A percentile compares a stretch with the other conserved stretches of the same genome.
phyloP scores from a whole-genome alignment of 169 alveolate genomes.

The Plasmodium gonderi region DNA sequence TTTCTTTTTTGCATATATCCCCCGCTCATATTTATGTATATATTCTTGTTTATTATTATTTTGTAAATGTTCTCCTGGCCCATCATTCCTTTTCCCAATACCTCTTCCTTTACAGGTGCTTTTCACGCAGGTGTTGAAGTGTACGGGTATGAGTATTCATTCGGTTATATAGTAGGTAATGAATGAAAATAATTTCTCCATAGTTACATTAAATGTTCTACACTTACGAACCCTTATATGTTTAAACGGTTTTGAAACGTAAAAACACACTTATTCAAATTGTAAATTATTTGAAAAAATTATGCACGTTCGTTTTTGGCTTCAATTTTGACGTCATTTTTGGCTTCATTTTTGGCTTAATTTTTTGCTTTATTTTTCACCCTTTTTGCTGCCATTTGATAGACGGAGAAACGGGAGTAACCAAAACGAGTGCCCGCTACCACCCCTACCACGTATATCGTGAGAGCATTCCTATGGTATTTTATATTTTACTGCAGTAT shows the following conservation, averaged over 20 bases:
- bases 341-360: neutral
- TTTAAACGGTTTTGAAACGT: too few species aligned
- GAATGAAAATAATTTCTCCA: too few species aligned
- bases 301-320: neutral
- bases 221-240: too few species aligned
- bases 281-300: too few species aligned
- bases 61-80: neutral
- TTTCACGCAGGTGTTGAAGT: conserved; percentile 87
- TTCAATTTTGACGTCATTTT: neutral
- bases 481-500: neutral
- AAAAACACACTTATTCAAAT: too few species aligned
- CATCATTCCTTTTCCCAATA: neutral
- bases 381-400: neutral
- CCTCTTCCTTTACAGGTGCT: conserved; percentile 60
- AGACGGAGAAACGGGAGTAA: conserved; percentile 68
- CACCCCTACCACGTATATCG: conserved; percentile 60
- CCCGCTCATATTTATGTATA: neutral
- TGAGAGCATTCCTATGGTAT: conserved; percentile 63
- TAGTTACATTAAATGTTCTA: too few species aligned
- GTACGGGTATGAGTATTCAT: conserved; percentile 82
- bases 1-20: neutral
- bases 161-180: conserved; percentile 76
- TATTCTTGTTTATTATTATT: too few species aligned
- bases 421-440: conserved; percentile 29
- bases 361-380: neutral